Evolutionary conservation across 108 stramenopile genomes (phyloP), one percentile per base, ranked within the genome.

Genomic region (Cylindrotheca fusiformis): DNA sequence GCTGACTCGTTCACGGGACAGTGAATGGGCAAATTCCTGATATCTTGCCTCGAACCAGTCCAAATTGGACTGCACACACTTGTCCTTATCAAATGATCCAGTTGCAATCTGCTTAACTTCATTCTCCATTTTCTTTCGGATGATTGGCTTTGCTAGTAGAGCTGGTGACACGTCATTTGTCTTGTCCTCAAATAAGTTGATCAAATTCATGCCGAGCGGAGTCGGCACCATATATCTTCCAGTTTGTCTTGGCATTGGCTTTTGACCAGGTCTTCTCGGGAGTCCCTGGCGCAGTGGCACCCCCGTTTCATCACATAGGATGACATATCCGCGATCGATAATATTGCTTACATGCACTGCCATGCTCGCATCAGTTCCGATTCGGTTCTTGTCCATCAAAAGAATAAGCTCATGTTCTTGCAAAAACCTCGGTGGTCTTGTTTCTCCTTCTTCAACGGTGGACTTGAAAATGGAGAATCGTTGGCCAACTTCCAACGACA

Each of bases 341-440:
- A 72, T 72, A 50, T 72, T 72, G 57, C 12, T 65, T 2, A 72
- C 71, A 26, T 72, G 71, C 1, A 69, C 65, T 23, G 83, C 54
- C 59, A 84, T 84, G 26, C 63, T 71, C 3, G 83, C 83, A 50
- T 84, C 83, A 19, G 83, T 84, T 17, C 83, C 83, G 57, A 84
- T 84, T 33, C 83, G 53, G 44, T 84, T 68, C 12, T 26, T 32
- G 41, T 83, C 82, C 82, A 84, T 84, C 26, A 65, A 48, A 24
- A 45, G 18, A 32, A 72, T 72, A 2, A 72, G 46, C 33, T 72
- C 71, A 24, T 72, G 64, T 29, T 72, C 71, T 58, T 72, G 71
- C 21, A 72, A 30, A 32, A 72, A 72, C 6, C 55, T 51, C 55
- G 71, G 71, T 18, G 71, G 71, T 47, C 45, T 41, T 28, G 63